phyloP scores from a whole-genome alignment of 768 basidiomycete species.

The Dictyophora rubrovolvata region DNA sequence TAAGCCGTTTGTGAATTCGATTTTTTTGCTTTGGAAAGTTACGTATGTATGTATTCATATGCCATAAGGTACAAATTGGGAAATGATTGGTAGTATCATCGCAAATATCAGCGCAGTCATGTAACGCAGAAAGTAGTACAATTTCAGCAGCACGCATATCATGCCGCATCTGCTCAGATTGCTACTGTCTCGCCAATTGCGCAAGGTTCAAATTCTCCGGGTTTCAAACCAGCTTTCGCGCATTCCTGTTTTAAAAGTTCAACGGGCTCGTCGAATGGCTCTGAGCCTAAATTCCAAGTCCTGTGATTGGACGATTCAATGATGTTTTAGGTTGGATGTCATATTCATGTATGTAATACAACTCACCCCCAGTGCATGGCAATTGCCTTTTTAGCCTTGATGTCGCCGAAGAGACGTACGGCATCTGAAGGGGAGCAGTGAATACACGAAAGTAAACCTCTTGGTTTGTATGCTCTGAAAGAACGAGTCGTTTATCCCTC shows the following conservation, averaged over 20 bases:
- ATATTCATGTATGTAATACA: neutral
- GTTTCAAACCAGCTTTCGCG: conserved; percentile 39
- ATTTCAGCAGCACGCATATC: no score
- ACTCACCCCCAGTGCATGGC: conserved; percentile 66
- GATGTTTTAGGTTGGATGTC: conserved; percentile 1
- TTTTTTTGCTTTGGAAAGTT: no score
- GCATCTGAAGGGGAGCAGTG: conserved; percentile 62
- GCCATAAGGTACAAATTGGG: no score
- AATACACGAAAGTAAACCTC: conserved; percentile 45
- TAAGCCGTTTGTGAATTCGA: neutral
- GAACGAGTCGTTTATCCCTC: neutral
- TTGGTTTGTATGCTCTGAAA: conserved; percentile 51
- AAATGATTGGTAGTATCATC: no score
- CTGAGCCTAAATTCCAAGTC: conserved; percentile 43
- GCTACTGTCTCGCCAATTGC: conserved; percentile 50
- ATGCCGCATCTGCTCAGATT: neutral
- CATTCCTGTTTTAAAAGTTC: conserved; percentile 41
- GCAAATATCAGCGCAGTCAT: no score
- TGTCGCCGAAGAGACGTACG: conserved; percentile 55
- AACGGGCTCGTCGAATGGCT: conserved; percentile 54
- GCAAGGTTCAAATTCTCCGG: conserved; percentile 44
- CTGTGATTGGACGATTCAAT: conserved; percentile 18
- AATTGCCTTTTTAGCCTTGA: conserved; percentile 46
- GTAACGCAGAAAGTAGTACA: no score
- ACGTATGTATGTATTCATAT: no score